phyloP scores from a whole-genome alignment of 2,329 filamentous ascomycete genomes.

The Diaporthe citri region DNA sequence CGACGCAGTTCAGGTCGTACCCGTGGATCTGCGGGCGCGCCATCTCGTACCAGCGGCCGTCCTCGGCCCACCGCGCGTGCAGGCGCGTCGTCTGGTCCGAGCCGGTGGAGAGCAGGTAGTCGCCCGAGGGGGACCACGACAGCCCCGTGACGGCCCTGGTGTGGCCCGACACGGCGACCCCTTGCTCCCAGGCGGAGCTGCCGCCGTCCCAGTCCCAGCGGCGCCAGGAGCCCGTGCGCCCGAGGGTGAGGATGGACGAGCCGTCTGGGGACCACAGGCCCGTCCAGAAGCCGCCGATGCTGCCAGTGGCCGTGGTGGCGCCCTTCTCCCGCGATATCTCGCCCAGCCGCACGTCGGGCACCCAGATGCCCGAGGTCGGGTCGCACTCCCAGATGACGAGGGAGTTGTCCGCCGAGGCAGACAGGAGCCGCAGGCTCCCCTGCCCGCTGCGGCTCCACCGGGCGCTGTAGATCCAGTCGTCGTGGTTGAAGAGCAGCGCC shows the following conservation, averaged over 20 bases:
- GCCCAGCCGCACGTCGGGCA: conserved; percentile 85
- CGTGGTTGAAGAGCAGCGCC: conserved; percentile 91
- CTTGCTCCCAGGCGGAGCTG: conserved; percentile 83
- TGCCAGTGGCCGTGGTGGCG: conserved; percentile 95
- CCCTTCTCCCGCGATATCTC: conserved; percentile 97
- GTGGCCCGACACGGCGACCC: conserved; percentile 85
- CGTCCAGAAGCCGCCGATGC: conserved; percentile 96
- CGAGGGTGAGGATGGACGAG: conserved; percentile 81
- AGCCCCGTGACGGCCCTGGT: conserved; percentile 84
- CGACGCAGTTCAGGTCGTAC: conserved; percentile 96
- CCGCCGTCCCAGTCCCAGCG: conserved; percentile 81
- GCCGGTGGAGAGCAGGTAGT: conserved; percentile 89
- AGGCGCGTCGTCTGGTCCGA: conserved; percentile 93
- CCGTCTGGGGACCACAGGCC: conserved; percentile 91
- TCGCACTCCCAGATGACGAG: conserved; percentile 94
- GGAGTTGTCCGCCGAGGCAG: conserved; percentile 95
- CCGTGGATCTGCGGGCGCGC: conserved; percentile 96
- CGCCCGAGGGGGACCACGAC: conserved; percentile 83
- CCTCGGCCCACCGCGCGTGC: conserved; percentile 80
- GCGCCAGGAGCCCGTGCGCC: conserved; percentile 93
- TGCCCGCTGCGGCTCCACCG: conserved; percentile 70
- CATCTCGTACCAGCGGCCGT: conserved; percentile 90
- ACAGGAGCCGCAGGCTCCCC: conserved; percentile 75
- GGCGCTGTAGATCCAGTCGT: conserved; percentile 97
- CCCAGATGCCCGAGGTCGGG: conserved; percentile 86